phyloP scores from a whole-genome alignment of 2,329 filamentous ascomycete genomes.

The Alternaria triticina region DNA sequence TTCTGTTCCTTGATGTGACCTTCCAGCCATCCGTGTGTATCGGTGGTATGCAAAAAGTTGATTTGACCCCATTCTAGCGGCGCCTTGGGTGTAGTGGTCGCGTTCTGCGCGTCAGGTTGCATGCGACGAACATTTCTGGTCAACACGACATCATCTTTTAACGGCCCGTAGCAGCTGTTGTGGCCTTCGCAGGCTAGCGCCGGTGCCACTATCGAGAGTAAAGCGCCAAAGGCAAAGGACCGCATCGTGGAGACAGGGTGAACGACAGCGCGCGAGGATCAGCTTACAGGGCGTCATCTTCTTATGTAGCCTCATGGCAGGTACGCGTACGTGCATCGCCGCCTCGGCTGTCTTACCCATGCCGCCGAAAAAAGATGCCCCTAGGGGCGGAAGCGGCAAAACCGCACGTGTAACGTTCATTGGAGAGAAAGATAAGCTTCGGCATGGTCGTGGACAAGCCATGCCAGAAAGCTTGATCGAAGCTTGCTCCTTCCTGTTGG shows the following conservation, averaged over 20 bases:
- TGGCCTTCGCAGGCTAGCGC: conserved; percentile 39
- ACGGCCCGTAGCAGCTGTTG: conserved; percentile 49
- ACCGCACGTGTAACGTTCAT: conserved; percentile 21
- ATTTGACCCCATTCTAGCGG: conserved; percentile 68
- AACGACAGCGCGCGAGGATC: not conserved
- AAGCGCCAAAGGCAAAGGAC: conserved; percentile 4
- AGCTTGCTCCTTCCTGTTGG: conserved; percentile 25
- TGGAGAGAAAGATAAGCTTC: conserved; percentile 28
- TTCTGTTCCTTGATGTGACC: conserved; percentile 67
- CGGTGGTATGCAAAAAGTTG: conserved; percentile 71
- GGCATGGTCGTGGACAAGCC: conserved; percentile 19
- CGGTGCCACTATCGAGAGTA: conserved; percentile 13
- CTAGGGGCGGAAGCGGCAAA: not conserved
- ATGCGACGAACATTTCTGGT: conserved; percentile 52
- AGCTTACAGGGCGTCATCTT: not conserved
- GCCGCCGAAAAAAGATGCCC: not conserved
- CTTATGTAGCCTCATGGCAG: conserved; percentile 9
- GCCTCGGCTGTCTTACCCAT: not conserved
- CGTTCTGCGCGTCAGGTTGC: conserved; percentile 54
- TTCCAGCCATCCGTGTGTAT: conserved; percentile 68
- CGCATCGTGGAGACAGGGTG: conserved; percentile 15
- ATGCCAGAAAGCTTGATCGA: conserved; percentile 24
- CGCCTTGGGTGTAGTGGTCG: conserved; percentile 44
- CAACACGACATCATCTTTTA: conserved; percentile 48
- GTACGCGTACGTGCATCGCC: not conserved